A percentile compares a stretch with the other conserved stretches of the same genome.
These are phyloP conservation scores for Coemansia sp. DNA, from an alignment of 192 early-diverging fungal species.

Conservation along the genomic window DNA sequence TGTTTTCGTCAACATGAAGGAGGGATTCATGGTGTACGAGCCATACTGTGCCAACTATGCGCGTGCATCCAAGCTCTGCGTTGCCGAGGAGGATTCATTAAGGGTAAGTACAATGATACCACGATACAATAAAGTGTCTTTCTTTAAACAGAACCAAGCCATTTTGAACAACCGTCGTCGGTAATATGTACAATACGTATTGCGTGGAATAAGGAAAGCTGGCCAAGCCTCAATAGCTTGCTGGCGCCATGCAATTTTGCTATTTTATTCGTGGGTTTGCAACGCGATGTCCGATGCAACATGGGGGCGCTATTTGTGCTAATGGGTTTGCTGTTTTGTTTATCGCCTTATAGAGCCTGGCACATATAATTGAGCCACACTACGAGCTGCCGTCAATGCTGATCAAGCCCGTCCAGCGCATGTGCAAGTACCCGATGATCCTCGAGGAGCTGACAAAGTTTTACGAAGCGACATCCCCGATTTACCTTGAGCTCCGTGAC, in stretches of 20 bases:
- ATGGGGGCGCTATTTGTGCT: not conserved
- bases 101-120: slow-evolving; percentile 46
- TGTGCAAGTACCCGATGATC: slow-evolving; percentile 97
- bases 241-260: not conserved
- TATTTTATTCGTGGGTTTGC: not conserved
- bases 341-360: slow-evolving; percentile 45
- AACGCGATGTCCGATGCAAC: not conserved
- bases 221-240: slow-evolving; percentile 3
- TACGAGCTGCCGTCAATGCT: slow-evolving; percentile 88
- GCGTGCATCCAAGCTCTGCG: slow-evolving; percentile 70
- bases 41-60: slow-evolving; percentile 93
- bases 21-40: slow-evolving; percentile 83
- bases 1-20: slow-evolving; percentile 82
- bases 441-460: slow-evolving; percentile 63
- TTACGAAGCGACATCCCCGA: slow-evolving; percentile 61
- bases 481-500: slow-evolving; percentile 64
- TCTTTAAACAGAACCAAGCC: not conserved
- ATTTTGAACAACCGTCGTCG: slow-evolving; percentile 5
- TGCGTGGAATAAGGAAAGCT: not conserved
- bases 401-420: slow-evolving; percentile 97
- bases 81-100: slow-evolving; percentile 66
- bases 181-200: not conserved
- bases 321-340: not conserved
- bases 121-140: not conserved
- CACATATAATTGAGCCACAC: slow-evolving; percentile 77